Percentiles rank a stretch among this genome's conserved stretches.
Conservation (phyloP, 208 protist genomes). For the Leishmania tarentolae region DNA sequence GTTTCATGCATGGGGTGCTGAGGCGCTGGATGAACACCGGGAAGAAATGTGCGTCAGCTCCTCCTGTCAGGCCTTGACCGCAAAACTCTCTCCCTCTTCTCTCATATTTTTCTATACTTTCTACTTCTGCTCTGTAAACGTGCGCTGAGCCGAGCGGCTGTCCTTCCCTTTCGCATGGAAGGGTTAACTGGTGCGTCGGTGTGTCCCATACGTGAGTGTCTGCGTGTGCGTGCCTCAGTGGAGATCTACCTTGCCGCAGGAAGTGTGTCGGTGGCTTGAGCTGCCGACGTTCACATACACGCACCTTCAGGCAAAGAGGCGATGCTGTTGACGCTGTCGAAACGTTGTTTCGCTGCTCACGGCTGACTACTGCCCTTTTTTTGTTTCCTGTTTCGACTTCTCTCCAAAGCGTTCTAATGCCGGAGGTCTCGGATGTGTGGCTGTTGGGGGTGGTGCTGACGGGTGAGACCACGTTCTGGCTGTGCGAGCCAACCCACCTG, state of each 20-base stretch:
- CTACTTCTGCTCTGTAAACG: not conserved
- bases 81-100: not conserved
- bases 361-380: not conserved
- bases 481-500: constrained; percentile 51
- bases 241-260: not conserved
- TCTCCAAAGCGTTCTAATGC: constrained; percentile 9
- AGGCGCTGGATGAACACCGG: not conserved
- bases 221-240: not conserved
- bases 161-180: not conserved
- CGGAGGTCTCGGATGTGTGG: constrained; percentile 35
- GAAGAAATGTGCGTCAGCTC: not conserved
- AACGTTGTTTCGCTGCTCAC: constrained; percentile 3
- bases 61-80: not conserved
- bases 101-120: not conserved
- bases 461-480: constrained; percentile 82
- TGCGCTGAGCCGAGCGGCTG: not conserved
- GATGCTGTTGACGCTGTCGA: not conserved
- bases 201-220: not conserved
- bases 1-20: not conserved
- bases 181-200: not conserved
- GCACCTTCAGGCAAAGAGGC: not conserved
- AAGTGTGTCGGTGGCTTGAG: not conserved
- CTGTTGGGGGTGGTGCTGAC: constrained; percentile 79
- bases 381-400: not conserved
- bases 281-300: not conserved